A percentile compares a stretch with the other conserved stretches of the same genome.
Evolutionary conservation across 805 yeast genomes (phyloP).

Genomic region (Yarrowia divulgata): DNA sequence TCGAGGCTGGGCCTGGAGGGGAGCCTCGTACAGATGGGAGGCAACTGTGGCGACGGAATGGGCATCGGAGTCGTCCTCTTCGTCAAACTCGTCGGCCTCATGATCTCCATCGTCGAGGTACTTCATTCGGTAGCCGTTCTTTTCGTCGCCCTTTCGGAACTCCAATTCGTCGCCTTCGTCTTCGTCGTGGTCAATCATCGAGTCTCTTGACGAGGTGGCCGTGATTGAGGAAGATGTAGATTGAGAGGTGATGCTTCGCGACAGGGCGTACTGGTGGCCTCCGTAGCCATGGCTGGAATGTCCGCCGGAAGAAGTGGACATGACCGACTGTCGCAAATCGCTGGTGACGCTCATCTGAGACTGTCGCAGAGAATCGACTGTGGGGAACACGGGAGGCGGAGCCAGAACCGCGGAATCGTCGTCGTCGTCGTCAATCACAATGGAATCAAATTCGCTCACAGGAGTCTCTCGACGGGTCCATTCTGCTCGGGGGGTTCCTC

Average conservation of each 20-base stretch:
- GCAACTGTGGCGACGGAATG: constrained; percentile 44
- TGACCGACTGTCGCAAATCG: constrained; percentile 24
- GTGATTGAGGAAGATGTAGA: constrained; percentile 23
- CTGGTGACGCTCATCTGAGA: constrained; percentile 30
- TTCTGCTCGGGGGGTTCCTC: constrained; percentile 65
- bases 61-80: constrained; percentile 35
- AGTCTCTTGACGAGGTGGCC: constrained; percentile 27
- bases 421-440: constrained; percentile 43
- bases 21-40: constrained; percentile 45
- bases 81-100: constrained; percentile 6
- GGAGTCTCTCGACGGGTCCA: constrained; percentile 78
- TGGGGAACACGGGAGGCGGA: constrained; percentile 40
- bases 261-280: background rate
- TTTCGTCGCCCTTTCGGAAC: constrained; percentile 27
- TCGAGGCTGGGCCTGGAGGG: constrained; percentile 56
- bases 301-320: constrained; percentile 31
- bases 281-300: constrained; percentile 20
- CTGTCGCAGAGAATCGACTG: constrained; percentile 28
- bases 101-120: constrained; percentile 35
- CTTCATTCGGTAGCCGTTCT: constrained; percentile 36
- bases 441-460: constrained; percentile 43
- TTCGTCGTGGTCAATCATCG: constrained; percentile 27
- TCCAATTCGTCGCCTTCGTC: constrained; percentile 30
- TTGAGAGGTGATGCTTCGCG: constrained; percentile 31
- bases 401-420: constrained; percentile 12